Percentiles rank a stretch among this genome's conserved stretches.
phyloP scores from a whole-genome alignment of 139 green algal genomes.

The Volvox reticuliferus region DNA sequence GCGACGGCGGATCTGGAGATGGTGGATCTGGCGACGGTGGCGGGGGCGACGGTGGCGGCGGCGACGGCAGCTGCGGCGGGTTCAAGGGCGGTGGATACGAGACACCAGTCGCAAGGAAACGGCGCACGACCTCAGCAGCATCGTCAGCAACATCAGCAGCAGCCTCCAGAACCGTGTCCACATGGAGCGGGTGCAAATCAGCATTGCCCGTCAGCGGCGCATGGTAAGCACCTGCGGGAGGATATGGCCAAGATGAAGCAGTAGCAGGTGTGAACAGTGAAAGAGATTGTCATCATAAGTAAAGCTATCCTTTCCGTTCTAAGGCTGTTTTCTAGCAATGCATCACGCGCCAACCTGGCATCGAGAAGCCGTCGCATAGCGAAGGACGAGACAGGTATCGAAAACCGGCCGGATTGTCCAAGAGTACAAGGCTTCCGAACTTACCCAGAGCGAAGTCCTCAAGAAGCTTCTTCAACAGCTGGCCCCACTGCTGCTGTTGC shows the following conservation, averaged over 20 bases:
- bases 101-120: background rate
- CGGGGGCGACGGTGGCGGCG: background rate
- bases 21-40: background rate
- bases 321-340: no score
- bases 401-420: no score
- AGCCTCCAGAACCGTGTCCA: background rate
- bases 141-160: background rate
- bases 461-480: background rate
- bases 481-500: slow-evolving; percentile 5
- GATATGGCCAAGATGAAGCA: background rate
- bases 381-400: no score
- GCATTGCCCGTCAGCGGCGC: background rate
- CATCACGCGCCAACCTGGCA: no score
- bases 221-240: slow-evolving; percentile 12
- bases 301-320: no score
- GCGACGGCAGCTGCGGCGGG: background rate
- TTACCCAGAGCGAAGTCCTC: background rate
- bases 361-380: no score
- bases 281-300: no score
- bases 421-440: background rate
- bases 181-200: background rate
- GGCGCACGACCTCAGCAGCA: slow-evolving; percentile 28
- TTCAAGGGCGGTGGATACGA: background rate
- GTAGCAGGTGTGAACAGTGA: no score
- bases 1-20: background rate